These are phyloP conservation scores for Castanea sativa DNA, from an alignment of 306 rosid genomes.

Conservation along the genomic window DNA sequence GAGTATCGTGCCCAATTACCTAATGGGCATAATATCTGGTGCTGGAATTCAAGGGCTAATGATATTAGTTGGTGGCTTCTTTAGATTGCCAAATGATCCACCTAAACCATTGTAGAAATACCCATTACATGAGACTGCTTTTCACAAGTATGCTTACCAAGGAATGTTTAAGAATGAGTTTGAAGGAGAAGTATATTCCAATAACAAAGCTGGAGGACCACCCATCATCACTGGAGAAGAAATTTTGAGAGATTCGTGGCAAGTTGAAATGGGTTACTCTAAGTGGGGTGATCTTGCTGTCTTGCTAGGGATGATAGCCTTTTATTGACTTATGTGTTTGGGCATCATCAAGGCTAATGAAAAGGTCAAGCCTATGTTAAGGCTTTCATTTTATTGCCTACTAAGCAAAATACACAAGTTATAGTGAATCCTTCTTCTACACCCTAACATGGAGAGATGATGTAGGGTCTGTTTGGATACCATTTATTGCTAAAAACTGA, in stretches of 20 bases:
- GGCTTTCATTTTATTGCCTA: background rate
- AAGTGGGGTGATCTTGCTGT: conserved; percentile 65
- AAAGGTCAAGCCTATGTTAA: conserved; percentile 6
- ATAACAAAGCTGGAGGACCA: background rate
- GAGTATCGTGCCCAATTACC: too few species aligned
- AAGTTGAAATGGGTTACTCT: conserved; percentile 49
- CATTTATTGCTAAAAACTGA: too few species aligned
- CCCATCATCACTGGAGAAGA: conserved; percentile 29
- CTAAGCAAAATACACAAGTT: background rate
- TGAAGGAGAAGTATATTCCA: conserved; percentile 34
- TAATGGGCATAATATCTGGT: conserved; percentile 54
- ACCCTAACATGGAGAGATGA: conserved; percentile 6
- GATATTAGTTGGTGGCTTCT: conserved; percentile 52
- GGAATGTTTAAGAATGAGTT: conserved; percentile 72
- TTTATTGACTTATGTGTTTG: conserved; percentile 53
- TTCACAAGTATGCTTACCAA: conserved; percentile 55
- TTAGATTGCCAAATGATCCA: conserved; percentile 44
- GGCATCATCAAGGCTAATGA: conserved; percentile 42
- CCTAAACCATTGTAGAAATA: conserved; percentile 27
- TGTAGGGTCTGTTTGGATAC: background rate
- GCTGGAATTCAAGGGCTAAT: conserved; percentile 67
- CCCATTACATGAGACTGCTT: conserved; percentile 53
- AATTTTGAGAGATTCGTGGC: conserved; percentile 30
- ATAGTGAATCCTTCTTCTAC: conserved; percentile 17
- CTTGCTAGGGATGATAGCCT: conserved; percentile 49